These are phyloP conservation scores for Epicoccum nigrum DNA, from an alignment of 2,329 filamentous ascomycete genomes.

Conservation along the genomic window DNA sequence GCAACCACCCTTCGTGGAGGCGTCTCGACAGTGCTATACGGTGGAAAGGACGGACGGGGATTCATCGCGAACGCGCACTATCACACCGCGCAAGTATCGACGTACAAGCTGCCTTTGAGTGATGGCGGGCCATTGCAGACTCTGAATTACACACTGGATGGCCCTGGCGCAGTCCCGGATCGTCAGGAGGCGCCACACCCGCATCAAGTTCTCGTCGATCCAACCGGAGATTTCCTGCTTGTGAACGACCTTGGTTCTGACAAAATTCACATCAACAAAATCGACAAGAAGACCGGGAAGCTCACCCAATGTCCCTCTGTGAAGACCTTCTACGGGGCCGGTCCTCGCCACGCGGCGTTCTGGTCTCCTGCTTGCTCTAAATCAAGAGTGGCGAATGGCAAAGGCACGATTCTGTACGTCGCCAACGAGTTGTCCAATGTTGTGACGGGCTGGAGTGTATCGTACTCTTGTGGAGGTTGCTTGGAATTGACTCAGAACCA, in stretches of 20 bases:
- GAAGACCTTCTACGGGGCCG: conserved; percentile 55
- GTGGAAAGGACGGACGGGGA: conserved; percentile 36
- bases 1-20: conserved; percentile 32
- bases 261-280: conserved; percentile 60
- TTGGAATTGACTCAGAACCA: conserved; percentile 40
- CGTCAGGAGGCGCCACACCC: conserved; percentile 64
- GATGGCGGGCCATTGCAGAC: conserved; percentile 36
- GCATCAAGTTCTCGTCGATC: conserved; percentile 59
- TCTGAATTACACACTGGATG: conserved; percentile 38
- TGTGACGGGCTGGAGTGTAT: conserved; percentile 40
- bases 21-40: conserved; percentile 39
- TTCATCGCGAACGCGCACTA: conserved; percentile 44
- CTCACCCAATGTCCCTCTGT: conserved; percentile 56
- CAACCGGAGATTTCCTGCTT: conserved; percentile 58
- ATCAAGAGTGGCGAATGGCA: conserved; percentile 23
- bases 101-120: conserved; percentile 44
- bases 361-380: conserved; percentile 46
- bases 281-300: conserved; percentile 53
- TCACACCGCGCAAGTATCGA: conserved; percentile 42
- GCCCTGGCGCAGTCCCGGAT: conserved; percentile 52
- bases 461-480: conserved; percentile 41
- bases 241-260: conserved; percentile 63
- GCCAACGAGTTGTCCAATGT: conserved; percentile 45
- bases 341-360: conserved; percentile 61
- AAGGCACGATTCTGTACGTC: conserved; percentile 39